Evolutionary conservation across 495 filamentous ascomycete genomes (phyloP), one percentile per base, ranked within the genome.

Genomic region (Saxophila tyrrhenica): DNA sequence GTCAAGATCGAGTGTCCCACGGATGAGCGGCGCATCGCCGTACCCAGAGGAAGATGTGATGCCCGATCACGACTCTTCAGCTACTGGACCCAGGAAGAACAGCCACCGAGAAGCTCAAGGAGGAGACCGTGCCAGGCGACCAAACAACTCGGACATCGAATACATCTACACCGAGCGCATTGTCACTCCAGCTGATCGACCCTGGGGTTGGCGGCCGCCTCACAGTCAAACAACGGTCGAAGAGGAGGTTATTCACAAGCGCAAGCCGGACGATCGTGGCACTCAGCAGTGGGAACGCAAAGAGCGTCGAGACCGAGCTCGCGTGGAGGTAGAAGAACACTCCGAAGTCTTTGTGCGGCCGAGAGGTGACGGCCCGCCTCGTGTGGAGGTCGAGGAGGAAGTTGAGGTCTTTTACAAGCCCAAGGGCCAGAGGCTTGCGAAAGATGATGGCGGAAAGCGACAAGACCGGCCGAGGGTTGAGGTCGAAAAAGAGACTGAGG

Each of bases 121-220:
- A 44, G 41, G 7, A n/a, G 41, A 44, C 19, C 5, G 29, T 7
- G 29, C 7, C 13, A 8, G 41, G 19, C 41, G 41, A 8, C 16
- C 41, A 44, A 44, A 21, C 7, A 42, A 51, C 32, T n/a, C 29
- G 16, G 49, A 51, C 10, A 2, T 23, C 17, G 57, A 59, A 29
- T 51, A 59, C 24, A 51, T 51, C 17, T 48, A 55, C 41, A 59
- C 48, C 17, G 57, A 59, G 41, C 57, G 57, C 38, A 44, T 51
- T 17, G 52, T 59, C 13, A 19, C 50, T 35, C 57, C 57, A 19
- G 46, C 42, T 29, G 45, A 45, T 25, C 21, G 25, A 1, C 42
- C 38, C 17, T 43, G n/a, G 21, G 43, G 52, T 17, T 38, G 29
- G 13, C 49, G 49, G 3, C 49, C 49, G 2, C 32, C 32, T 11